Conservation (phyloP, 1,139 yeast genomes). For the Debaryomycetaceae sp. region DNA sequence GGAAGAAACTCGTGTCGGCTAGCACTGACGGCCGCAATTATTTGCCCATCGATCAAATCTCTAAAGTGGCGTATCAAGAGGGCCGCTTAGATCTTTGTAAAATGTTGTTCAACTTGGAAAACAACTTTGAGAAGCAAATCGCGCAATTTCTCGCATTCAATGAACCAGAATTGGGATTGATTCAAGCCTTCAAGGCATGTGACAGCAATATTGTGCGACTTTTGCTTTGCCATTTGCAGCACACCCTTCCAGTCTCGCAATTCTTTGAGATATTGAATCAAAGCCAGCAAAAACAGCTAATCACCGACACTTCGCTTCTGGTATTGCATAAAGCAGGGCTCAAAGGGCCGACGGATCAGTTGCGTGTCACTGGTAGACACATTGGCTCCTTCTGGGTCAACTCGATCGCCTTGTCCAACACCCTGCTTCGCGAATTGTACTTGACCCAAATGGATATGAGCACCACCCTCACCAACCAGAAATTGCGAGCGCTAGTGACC, state of each 20-base stretch:
- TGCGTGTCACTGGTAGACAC: conserved; percentile 26
- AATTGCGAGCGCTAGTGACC: conserved; percentile 10
- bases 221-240: conserved; percentile 43
- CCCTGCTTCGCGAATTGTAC: conserved; percentile 17
- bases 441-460: conserved; percentile 24
- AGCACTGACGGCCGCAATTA: conserved; percentile 10
- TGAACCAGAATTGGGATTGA: conserved; percentile 60
- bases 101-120: conserved; percentile 56
- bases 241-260: conserved; percentile 25
- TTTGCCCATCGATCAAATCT: conserved; percentile 53
- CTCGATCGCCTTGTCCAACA: conserved; percentile 17
- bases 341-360: conserved; percentile 6
- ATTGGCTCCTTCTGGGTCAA: conserved; percentile 34
- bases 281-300: conserved; percentile 18
- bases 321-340: conserved; percentile 6
- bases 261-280: conserved; percentile 32
- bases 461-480: conserved; percentile 12
- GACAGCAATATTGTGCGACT: conserved; percentile 55
- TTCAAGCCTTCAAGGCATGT: conserved; percentile 57
- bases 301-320: conserved; percentile 9
- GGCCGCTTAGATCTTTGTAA: conserved; percentile 68
- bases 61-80: conserved; percentile 68
- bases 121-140: conserved; percentile 51
- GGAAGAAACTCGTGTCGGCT: conserved; percentile 28
- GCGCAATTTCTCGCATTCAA: conserved; percentile 59